These are phyloP conservation scores for Arthromyces matolae DNA, from an alignment of 768 basidiomycete genomes.

Conservation along the genomic window DNA sequence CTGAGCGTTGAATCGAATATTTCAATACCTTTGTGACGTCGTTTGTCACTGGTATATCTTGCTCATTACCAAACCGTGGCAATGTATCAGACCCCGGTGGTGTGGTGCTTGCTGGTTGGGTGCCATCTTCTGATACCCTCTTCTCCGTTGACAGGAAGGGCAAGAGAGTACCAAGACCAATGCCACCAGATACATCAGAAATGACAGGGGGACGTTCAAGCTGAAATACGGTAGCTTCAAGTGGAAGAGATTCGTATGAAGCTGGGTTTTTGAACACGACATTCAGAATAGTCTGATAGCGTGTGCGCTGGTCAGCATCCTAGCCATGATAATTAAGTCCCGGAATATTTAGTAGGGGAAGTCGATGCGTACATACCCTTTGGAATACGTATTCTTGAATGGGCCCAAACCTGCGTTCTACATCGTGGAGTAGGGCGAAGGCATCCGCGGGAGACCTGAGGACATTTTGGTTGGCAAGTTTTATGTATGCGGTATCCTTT, in stretches of 20 bases:
- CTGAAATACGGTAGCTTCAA: constrained; percentile 21
- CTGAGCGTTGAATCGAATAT: too few species aligned
- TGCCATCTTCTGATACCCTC: too few species aligned
- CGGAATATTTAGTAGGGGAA: background rate
- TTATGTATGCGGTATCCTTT: background rate
- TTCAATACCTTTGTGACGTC: too few species aligned
- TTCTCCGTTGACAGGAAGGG: too few species aligned
- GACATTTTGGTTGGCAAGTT: constrained; percentile 10
- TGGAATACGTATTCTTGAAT: constrained; percentile 40
- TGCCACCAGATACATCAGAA: constrained; percentile 24
- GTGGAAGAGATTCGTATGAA: constrained; percentile 36
- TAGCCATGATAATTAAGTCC: constrained; percentile 17
- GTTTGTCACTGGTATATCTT: too few species aligned
- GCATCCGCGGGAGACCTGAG: constrained; percentile 47
- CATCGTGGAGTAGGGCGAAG: constrained; percentile 45
- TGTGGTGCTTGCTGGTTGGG: too few species aligned
- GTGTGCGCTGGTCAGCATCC: constrained; percentile 45
- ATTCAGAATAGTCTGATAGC: constrained; percentile 40
- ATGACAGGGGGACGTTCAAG: constrained; percentile 22
- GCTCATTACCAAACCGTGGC: too few species aligned
- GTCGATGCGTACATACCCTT: constrained; percentile 30
- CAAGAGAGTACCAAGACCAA: constrained; percentile 36
- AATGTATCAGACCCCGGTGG: constrained; percentile 2
- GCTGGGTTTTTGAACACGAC: constrained; percentile 44
- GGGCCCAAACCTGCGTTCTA: constrained; percentile 54